Evolutionary conservation across 108 stramenopile genomes (phyloP).

Genomic region (Nitzschia sp.): DNA sequence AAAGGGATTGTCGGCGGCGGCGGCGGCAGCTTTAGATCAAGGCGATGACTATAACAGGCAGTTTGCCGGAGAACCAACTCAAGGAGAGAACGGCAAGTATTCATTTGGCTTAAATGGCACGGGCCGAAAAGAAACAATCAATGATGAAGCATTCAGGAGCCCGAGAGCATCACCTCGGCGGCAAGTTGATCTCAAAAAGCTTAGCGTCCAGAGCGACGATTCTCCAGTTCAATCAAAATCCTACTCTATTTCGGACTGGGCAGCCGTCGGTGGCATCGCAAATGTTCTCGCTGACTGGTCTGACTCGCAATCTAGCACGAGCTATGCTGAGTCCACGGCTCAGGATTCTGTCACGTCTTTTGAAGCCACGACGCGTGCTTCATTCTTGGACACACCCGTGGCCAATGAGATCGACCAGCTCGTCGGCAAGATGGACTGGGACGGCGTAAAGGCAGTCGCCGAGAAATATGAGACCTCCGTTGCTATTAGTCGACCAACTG

Average conservation of each 20-base stretch:
- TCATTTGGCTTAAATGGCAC: not conserved
- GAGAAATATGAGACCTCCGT: conserved; percentile 10
- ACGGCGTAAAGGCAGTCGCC: conserved; percentile 18
- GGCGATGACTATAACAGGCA: not conserved
- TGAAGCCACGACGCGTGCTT: conserved; percentile 27
- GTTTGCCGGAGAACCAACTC: conserved; percentile 6
- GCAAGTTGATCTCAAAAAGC: not conserved
- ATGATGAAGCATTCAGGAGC: conserved; percentile 5
- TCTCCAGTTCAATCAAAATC: conserved; percentile 7
- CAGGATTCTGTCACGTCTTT: conserved; percentile 9
- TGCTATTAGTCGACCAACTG: not conserved
- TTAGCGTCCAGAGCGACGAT: not conserved
- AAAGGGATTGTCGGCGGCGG: not conserved
- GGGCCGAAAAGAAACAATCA: conserved; percentile 8
- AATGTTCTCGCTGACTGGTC: conserved; percentile 29
- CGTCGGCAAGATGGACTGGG: conserved; percentile 20
- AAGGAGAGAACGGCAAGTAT: not conserved
- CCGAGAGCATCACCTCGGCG: not conserved
- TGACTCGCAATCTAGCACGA: conserved; percentile 26
- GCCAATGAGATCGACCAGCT: conserved; percentile 22
- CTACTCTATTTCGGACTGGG: conserved; percentile 30
- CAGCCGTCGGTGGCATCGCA: conserved; percentile 18
- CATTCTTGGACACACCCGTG: conserved; percentile 19
- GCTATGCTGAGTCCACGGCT: conserved; percentile 12
- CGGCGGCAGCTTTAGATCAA: not conserved